Evolutionary conservation across 257 asterid species (phyloP), one percentile per base, ranked within the genome.

Genomic region (Nicotiana obtusifolia): DNA sequence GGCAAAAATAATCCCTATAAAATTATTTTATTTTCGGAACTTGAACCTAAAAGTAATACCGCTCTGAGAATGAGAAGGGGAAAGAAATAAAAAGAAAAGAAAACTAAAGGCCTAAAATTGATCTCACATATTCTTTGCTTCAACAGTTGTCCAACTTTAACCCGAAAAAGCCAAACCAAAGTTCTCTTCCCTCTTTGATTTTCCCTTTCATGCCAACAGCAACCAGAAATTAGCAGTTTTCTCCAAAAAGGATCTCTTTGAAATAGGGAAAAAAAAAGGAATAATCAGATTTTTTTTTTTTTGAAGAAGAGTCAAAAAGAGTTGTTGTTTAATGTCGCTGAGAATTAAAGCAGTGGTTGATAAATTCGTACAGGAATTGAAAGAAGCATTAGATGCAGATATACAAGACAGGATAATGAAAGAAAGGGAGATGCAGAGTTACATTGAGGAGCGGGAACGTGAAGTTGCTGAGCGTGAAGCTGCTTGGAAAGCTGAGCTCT

Each of bases 401-500:
- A 92, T 94, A 85, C 97, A 94, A 85, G 99, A 95, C 82, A 86
- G 99, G 86, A 90, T 92, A 64, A 91, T 95, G 99, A 95, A 95
- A 91, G 99, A 95, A 84, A 87, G 98, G 83, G 99, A 95, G 93
- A 92, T 95, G 99, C 99, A 95, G 91, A 94, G 99, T 86, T 95
- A 95, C 86, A 95, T 95, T 4, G 97, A 92, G 84, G 98, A 95
- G 81, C 94, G 99, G 4, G 98, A 95, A 80, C 97, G 99, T 4
- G 98, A 95, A 88, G 99, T 95, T 64, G 97, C 99, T 5, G 99
- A 95, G 83, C 96, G 99, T 0, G 99, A 95, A 90, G 98, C 98
- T 44, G 99, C 99, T 64, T 95, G 99, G 99, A 95, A 95, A 89
- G 99, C 98, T 4, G 97, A 95, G 73, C 97, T 95, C 83, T 94